A percentile compares a stretch with the other conserved stretches of the same genome.
Conservation (phyloP, 2,329 filamentous ascomycete genomes). For the Alternaria tenuissima region DNA sequence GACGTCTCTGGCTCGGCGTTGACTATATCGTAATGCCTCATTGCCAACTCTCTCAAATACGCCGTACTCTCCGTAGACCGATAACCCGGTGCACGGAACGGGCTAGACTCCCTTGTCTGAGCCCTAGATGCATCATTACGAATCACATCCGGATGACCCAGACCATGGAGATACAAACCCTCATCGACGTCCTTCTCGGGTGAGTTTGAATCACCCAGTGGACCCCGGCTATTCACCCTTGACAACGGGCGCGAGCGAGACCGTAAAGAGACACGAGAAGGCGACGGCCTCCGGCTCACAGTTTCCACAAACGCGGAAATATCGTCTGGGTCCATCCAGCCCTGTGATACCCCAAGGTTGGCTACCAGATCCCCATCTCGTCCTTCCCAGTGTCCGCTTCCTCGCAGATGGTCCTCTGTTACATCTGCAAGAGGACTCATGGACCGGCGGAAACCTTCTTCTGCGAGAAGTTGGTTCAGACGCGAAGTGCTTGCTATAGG, state of each 20-base stretch:
- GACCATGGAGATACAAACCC: slow-evolving; percentile 4
- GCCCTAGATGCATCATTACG: background rate
- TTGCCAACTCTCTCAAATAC: background rate
- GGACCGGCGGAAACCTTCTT: background rate
- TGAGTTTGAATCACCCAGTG: background rate
- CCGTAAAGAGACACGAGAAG: background rate
- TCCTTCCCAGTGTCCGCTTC: background rate
- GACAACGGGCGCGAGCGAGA: background rate
- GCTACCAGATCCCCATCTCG: background rate
- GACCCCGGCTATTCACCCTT: background rate
- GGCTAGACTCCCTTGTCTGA: background rate
- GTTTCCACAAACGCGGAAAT: slow-evolving; percentile 2
- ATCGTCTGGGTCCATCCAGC: slow-evolving; percentile 7
- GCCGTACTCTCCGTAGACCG: background rate
- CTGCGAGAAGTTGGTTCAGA: slow-evolving; percentile 1
- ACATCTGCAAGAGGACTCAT: background rate
- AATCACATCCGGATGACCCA: background rate
- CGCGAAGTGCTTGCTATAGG: slow-evolving; percentile 19
- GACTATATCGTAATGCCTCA: background rate
- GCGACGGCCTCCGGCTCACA: background rate
- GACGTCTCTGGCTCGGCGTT: background rate
- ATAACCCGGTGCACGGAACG: background rate
- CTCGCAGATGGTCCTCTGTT: slow-evolving; percentile 1
- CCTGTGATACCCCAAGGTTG: background rate
- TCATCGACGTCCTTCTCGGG: background rate